Base-by-base conservation (phyloP, 495 filamentous ascomycete species). In the Penicillium lagena region DNA sequence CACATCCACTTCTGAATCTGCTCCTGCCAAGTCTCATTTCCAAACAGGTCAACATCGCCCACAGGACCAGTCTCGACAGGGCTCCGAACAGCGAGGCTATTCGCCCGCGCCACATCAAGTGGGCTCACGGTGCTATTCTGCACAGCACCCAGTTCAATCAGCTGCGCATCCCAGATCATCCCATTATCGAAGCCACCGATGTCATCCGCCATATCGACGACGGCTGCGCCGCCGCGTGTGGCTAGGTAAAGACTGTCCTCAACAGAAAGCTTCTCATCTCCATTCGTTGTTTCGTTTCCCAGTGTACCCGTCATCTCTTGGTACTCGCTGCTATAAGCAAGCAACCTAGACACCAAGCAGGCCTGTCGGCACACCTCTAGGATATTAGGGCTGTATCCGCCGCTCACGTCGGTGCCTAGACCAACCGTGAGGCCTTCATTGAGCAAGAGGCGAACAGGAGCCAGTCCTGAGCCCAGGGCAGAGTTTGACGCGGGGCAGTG, bases 401-500 rank as follows among this genome's bases (percentile, higher is more conserved):
- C 93, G 51, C 78, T 84, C 9, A 96, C 77, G 60, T 98, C 93
- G 0, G 90, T 97, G 0, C 93, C 93, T 1, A 98, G 64, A 0
- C 93, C 93, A 5, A 94, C 80, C 0, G 73, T 76, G 35, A 98
- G 68, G 0, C 89, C 89, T 32, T 72, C 72, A 15, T 89, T 75
- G n/a, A 95, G 64, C 43, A 95, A 59, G 51, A 70, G 67, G 12
- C 90, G 71, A 1, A 98, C 83, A 12, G 74, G 79, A 6, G 85
- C 85, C 14, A 80, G 68, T 0, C 93, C 93, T 11, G 77, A 84
- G 2, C 85, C 83, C 14, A 98, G 68, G 3, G 85, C 80, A 1
- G 80, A 80, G 64, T 98, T 98, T 38, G 80, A 86, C 3, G 84
- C 81, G 0, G 93, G 93, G 58, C 93, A 98, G 60, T 98, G 93